Evolutionary conservation across 768 basidiomycete species (phyloP).

Genomic region (Tricholoma sp.): DNA sequence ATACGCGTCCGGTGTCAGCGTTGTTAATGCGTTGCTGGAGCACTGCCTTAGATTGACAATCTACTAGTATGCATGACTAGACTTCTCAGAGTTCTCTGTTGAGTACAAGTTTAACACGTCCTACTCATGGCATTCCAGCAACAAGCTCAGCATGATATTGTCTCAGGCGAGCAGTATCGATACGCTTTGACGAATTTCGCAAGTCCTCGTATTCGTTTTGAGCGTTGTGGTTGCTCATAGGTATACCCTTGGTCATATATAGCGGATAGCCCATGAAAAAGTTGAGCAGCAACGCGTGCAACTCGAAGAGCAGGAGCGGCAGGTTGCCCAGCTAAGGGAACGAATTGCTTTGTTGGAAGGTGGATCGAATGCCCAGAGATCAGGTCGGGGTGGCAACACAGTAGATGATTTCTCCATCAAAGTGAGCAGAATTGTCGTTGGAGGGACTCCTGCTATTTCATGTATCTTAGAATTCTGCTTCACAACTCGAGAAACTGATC

Average conservation of each 20-base stretch:
- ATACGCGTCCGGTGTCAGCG: neutral
- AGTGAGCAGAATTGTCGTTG: conserved; percentile 33
- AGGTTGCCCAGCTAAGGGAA: conserved; percentile 66
- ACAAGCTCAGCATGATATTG: conserved; percentile 31
- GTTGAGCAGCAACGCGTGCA: conserved; percentile 78
- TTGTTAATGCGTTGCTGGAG: neutral
- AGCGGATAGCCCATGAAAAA: conserved; percentile 87
- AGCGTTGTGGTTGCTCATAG: neutral
- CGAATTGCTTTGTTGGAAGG: conserved; percentile 77
- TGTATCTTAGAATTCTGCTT: conserved; percentile 62
- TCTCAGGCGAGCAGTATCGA: conserved; percentile 66
- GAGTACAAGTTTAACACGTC: neutral
- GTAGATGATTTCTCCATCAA: conserved; percentile 89
- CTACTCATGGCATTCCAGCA: conserved; percentile 23
- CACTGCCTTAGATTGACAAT: neutral
- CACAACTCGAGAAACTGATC: conserved; percentile 74
- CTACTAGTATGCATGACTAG: neutral
- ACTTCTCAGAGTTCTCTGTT: neutral
- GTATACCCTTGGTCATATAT: conserved; percentile 2
- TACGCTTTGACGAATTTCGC: conserved; percentile 84
- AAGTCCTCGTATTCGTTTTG: conserved; percentile 19
- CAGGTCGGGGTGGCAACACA: conserved; percentile 51
- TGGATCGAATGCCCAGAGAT: conserved; percentile 35
- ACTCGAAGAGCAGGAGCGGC: conserved; percentile 78
- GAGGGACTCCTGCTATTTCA: neutral